Evolutionary conservation across 78 protist genomes (phyloP).

Genomic region (Dictyostelium firmibasis): DNA sequence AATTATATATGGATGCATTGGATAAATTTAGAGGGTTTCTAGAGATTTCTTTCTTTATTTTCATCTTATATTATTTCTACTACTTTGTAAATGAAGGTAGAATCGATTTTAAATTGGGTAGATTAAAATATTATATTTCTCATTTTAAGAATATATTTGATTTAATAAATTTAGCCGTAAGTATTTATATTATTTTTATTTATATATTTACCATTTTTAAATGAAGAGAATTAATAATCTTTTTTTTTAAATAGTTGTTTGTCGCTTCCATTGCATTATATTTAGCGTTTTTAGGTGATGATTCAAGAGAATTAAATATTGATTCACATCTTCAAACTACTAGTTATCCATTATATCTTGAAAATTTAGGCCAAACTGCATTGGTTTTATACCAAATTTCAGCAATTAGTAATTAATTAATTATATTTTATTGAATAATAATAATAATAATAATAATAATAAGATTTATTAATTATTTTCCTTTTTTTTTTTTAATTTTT

Average conservation of each 20-base stretch:
- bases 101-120: slow-evolving; percentile 45
- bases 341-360: slow-evolving; percentile 13
- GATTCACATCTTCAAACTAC: neutral
- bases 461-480: neutral
- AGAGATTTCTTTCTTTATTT: slow-evolving; percentile 24
- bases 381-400: slow-evolving; percentile 60
- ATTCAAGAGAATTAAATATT: neutral
- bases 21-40: slow-evolving; percentile 65
- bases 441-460: no score
- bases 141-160: slow-evolving; percentile 53
- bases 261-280: slow-evolving; percentile 39
- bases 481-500: neutral
- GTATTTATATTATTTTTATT: neutral
- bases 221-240: no score
- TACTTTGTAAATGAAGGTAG: slow-evolving; percentile 58
- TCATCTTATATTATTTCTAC: slow-evolving; percentile 25
- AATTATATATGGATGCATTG: slow-evolving; percentile 19
- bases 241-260: slow-evolving; percentile 20
- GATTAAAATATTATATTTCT: slow-evolving; percentile 10
- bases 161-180: slow-evolving; percentile 36
- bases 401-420: slow-evolving; percentile 39
- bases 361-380: slow-evolving; percentile 61
- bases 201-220: no score
- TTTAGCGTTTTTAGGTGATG: slow-evolving; percentile 46
- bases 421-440: neutral